A percentile compares a stretch with the other conserved stretches of the same genome.
phyloP scores from a whole-genome alignment of 495 filamentous ascomycete genomes.

The Hyphodiscus hymeniophilus region DNA sequence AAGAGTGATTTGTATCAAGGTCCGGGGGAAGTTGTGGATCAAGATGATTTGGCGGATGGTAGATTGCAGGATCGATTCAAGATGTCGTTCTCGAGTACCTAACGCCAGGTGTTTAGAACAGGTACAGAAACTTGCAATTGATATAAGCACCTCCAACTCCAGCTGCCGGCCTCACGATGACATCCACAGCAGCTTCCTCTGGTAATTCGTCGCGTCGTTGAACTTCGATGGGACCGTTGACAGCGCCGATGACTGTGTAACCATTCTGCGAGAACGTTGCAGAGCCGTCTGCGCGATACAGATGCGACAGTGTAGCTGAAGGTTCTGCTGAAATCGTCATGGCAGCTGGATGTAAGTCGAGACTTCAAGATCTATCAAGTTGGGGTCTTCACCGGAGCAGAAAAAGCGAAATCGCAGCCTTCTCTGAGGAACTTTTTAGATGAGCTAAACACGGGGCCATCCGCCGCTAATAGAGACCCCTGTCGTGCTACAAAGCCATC shows the following conservation, averaged over 20 bases:
- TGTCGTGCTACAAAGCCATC: background rate
- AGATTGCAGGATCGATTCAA: conserved; percentile 61
- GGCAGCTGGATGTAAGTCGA: conserved; percentile 4
- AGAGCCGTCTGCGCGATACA: conserved; percentile 78
- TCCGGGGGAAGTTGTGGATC: conserved; percentile 58
- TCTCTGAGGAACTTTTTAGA: background rate
- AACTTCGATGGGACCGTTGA: conserved; percentile 91
- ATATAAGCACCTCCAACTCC: conserved; percentile 66
- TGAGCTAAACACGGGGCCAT: conserved; percentile 9
- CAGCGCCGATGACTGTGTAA: conserved; percentile 73
- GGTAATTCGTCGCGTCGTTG: conserved; percentile 78
- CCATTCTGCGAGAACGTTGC: conserved; percentile 71
- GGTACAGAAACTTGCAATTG: conserved; percentile 27
- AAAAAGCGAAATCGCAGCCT: background rate
- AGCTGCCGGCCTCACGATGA: conserved; percentile 75
- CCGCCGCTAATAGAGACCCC: background rate
- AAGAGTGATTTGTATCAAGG: conserved; percentile 56
- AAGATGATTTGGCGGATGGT: conserved; percentile 63
- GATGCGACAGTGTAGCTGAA: conserved; percentile 43
- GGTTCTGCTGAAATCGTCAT: conserved; percentile 39
- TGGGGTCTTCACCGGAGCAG: background rate
- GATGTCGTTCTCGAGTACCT: conserved; percentile 63
- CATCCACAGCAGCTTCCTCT: conserved; percentile 83
- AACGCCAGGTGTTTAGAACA: conserved; percentile 26
- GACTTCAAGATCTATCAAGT: background rate